phyloP scores from a whole-genome alignment of 208 protist species.

The Leishmania martiniquensis region DNA sequence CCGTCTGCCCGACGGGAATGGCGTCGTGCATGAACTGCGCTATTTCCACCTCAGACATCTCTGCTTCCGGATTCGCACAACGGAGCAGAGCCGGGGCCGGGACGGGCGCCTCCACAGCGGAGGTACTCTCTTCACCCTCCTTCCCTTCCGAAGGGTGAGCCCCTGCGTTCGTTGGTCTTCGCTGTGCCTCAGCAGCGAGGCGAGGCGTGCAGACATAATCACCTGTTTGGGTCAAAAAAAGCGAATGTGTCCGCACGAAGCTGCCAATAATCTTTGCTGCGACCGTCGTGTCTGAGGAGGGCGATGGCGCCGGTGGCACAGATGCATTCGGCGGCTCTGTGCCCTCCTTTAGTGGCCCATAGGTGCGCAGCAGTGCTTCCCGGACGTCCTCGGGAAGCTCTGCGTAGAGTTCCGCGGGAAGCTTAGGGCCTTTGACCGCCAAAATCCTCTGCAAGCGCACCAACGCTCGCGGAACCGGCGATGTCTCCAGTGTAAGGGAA shows the following conservation, averaged over 20 bases:
- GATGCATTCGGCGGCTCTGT: neutral
- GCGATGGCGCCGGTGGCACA: neutral
- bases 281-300: conserved; percentile 8
- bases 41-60: conserved; percentile 25
- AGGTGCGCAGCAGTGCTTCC: conserved; percentile 37
- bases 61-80: neutral
- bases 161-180: neutral
- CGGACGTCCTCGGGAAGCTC: conserved; percentile 28
- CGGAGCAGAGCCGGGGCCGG: no score
- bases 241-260: conserved; percentile 72
- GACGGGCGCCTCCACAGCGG: neutral
- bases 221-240: conserved; percentile 54
- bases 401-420: conserved; percentile 34
- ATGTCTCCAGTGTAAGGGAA: conserved; percentile 78
- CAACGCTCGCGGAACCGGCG: conserved; percentile 70
- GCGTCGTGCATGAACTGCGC: conserved; percentile 38
- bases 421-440: conserved; percentile 30
- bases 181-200: neutral
- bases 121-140: neutral
- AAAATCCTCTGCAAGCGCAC: conserved; percentile 34
- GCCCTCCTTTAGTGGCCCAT: neutral
- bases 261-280: conserved; percentile 4
- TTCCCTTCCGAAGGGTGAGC: neutral
- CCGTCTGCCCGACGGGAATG: conserved; percentile 38
- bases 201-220: conserved; percentile 57